Evolutionary conservation across 208 protist species (phyloP).

Genomic region (Wallacemonas rigidus): DNA sequence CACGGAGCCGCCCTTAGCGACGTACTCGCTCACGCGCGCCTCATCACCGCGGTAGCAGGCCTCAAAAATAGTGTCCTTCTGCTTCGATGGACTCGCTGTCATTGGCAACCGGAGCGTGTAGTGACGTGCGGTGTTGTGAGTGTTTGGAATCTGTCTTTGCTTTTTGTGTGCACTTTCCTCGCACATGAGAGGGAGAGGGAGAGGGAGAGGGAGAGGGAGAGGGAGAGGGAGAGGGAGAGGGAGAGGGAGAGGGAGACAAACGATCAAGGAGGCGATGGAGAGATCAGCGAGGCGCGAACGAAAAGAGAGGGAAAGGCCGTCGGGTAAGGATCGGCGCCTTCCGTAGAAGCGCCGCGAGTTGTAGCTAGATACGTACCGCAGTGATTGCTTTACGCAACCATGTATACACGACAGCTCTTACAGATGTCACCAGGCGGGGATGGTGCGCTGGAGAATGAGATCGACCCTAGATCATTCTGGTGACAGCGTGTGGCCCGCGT

Average conservation of each 20-base stretch:
- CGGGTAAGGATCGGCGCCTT: too few relatives aligned
- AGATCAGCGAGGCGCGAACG: background rate
- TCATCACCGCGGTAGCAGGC: slow-evolving; percentile 60
- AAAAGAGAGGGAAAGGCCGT: too few relatives aligned
- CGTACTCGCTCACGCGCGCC: slow-evolving; percentile 53
- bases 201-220: background rate
- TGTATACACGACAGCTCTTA: too few relatives aligned
- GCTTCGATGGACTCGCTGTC: background rate
- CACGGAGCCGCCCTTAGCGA: slow-evolving; percentile 69
- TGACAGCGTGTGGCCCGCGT: too few relatives aligned
- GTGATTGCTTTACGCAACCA: too few relatives aligned
- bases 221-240: background rate
- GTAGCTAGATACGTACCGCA: too few relatives aligned
- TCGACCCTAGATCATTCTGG: too few relatives aligned
- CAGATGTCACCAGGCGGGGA: too few relatives aligned
- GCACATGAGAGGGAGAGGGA: background rate
- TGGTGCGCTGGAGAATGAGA: too few relatives aligned
- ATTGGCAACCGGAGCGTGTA: background rate
- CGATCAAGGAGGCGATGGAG: slow-evolving; percentile 1
- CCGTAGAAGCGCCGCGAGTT: too few relatives aligned
- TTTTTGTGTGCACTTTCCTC: background rate
- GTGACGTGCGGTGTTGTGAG: too few relatives aligned
- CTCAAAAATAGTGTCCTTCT: slow-evolving; percentile 70
- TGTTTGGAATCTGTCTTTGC: too few relatives aligned
- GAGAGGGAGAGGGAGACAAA: slow-evolving; percentile 2